phyloP scores from a whole-genome alignment of 768 basidiomycete genomes.

The Trichaptum fuscoviolaceum region DNA sequence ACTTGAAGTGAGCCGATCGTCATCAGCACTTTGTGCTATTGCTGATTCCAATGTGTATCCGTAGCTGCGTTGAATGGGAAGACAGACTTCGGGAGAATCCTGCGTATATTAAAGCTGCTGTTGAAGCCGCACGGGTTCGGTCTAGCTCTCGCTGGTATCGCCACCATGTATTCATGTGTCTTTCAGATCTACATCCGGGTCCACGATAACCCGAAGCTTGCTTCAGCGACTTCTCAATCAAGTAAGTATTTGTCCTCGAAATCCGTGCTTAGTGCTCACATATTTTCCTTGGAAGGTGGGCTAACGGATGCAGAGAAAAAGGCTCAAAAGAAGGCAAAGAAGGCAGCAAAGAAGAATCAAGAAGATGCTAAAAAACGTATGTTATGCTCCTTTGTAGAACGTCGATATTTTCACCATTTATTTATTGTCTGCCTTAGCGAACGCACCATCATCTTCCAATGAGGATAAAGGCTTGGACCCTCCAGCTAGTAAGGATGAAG shows the following conservation, averaged over 20 bases:
- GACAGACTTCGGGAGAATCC: slow-evolving; percentile 74
- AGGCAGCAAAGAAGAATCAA: slow-evolving; percentile 58
- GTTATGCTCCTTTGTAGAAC: slow-evolving; percentile 15
- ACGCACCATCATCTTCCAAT: slow-evolving; percentile 32
- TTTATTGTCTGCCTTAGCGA: slow-evolving; percentile 20
- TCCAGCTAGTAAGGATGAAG: slow-evolving; percentile 61
- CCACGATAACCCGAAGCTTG: slow-evolving; percentile 65
- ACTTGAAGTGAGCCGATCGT: slow-evolving; percentile 59
- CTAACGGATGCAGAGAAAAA: slow-evolving; percentile 68
- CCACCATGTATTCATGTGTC: neutral
- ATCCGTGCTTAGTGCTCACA: slow-evolving; percentile 13
- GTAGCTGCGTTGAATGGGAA: slow-evolving; percentile 77
- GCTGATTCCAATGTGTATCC: neutral
- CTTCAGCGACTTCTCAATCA: slow-evolving; percentile 29
- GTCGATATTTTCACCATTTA: slow-evolving; percentile 4
- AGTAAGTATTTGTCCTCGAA: slow-evolving; percentile 10
- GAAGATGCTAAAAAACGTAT: slow-evolving; percentile 73
- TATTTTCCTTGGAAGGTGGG: slow-evolving; percentile 24
- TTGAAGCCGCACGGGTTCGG: slow-evolving; percentile 63
- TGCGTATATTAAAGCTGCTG: slow-evolving; percentile 65
- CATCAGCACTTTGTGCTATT: slow-evolving; percentile 5
- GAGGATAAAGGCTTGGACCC: slow-evolving; percentile 72
- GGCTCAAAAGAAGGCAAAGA: slow-evolving; percentile 84
- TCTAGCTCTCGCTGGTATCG: neutral
- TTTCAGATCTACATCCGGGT: slow-evolving; percentile 67